A percentile compares a stretch with the other conserved stretches of the same genome.
Conservation (phyloP, 208 protist species). For the Leishmania lainsoni region DNA sequence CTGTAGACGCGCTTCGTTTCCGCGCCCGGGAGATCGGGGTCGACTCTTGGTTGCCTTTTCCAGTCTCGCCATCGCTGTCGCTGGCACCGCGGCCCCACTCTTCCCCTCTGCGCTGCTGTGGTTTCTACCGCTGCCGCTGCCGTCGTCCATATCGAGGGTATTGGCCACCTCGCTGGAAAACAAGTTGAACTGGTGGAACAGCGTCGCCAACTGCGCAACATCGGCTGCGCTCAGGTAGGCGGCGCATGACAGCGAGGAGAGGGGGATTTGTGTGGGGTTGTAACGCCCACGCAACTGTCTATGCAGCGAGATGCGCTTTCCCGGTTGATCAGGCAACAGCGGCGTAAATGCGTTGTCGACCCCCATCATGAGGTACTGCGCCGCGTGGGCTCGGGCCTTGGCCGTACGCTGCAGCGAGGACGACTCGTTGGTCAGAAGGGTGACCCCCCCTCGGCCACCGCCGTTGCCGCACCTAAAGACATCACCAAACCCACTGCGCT, state of each 20-base stretch:
- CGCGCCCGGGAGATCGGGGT: neutral
- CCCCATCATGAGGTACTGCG: constrained; percentile 42
- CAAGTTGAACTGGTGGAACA: constrained; percentile 55
- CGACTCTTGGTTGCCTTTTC: neutral
- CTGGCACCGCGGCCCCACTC: neutral
- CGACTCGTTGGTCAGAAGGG: constrained; percentile 1
- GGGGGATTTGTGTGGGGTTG: constrained; percentile 70
- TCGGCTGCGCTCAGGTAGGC: constrained; percentile 55
- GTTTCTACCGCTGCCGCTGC: neutral
- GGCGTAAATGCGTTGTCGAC: constrained; percentile 30
- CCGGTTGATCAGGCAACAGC: constrained; percentile 35
- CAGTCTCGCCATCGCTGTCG: neutral
- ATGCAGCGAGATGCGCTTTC: constrained; percentile 39
- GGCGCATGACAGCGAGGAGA: constrained; percentile 60
- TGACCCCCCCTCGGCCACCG: neutral
- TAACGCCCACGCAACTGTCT: constrained; percentile 74
- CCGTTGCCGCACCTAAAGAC: neutral
- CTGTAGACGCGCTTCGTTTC: neutral
- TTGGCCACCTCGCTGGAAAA: constrained; percentile 28
- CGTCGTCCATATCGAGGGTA: constrained; percentile 5
- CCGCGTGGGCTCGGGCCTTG: constrained; percentile 51
- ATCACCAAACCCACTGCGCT: constrained; percentile 1
- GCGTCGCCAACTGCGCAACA: constrained; percentile 38
- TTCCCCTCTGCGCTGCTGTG: neutral
- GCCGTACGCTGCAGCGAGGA: constrained; percentile 24